Conservation (phyloP, 2,329 filamentous ascomycete species). For the Phyllosticta ampelicida region DNA sequence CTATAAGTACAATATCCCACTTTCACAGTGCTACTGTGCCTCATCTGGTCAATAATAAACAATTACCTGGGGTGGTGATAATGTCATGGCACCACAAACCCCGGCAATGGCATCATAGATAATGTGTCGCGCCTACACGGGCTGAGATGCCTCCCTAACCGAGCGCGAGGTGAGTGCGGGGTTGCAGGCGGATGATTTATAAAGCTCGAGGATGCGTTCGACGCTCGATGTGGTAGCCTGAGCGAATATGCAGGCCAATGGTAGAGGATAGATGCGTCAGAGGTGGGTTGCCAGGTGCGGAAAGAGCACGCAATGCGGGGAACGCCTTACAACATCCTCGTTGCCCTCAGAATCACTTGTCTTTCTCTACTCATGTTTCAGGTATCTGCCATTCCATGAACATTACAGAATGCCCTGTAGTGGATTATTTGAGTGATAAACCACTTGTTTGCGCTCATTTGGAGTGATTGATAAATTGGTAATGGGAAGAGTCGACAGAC, state of each 20-base stretch:
- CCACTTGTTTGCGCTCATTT: too few species aligned
- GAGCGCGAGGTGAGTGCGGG: conserved; percentile 1
- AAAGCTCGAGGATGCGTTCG: not conserved
- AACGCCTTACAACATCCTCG: conserved; percentile 9
- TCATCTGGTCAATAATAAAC: not conserved
- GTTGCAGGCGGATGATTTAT: not conserved
- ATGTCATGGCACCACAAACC: conserved; percentile 1
- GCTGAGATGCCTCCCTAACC: not conserved
- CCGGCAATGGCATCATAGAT: conserved; percentile 9
- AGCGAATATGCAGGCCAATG: not conserved
- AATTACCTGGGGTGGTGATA: not conserved
- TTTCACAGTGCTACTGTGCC: not conserved
- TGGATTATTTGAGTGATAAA: not conserved
- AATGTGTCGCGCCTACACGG: conserved; percentile 3
- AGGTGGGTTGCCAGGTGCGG: not conserved
- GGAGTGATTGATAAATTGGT: too few species aligned
- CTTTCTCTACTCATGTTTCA: not conserved
- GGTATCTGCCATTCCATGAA: not conserved
- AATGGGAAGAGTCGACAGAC: too few species aligned
- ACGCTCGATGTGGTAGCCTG: not conserved
- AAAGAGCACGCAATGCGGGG: conserved; percentile 11
- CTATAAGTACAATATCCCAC: conserved; percentile 5
- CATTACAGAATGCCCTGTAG: not conserved
- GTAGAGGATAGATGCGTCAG: not conserved
- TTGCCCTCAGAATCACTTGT: not conserved